Conservation (phyloP, 1,139 yeast species). For the Nadsonia commutata region DNA sequence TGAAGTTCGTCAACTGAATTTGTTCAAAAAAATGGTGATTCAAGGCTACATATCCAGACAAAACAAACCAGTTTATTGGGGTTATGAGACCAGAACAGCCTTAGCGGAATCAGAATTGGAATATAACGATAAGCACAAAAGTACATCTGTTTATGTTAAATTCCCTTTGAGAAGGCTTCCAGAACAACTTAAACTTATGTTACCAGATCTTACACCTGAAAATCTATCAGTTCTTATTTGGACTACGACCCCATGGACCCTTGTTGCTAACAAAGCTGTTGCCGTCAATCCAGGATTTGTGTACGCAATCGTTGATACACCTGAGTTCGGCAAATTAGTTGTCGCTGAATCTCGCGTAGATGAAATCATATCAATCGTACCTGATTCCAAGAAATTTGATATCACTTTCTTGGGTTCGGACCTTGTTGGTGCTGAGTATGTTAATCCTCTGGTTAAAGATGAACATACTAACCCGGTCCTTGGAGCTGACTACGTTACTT, state of each 20-base stretch:
- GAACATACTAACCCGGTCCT: conserved; percentile 39
- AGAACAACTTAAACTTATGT: conserved; percentile 7
- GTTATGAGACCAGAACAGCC: conserved; percentile 86
- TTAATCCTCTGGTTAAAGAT: conserved; percentile 39
- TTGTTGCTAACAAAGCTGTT: conserved; percentile 76
- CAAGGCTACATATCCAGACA: conserved; percentile 66
- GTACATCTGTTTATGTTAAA: conserved; percentile 57
- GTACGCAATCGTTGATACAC: conserved; percentile 35
- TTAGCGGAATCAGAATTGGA: conserved; percentile 93
- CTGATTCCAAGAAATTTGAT: conserved; percentile 6
- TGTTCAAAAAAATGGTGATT: conserved; percentile 52
- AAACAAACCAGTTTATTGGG: conserved; percentile 94
- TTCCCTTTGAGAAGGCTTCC: conserved; percentile 33
- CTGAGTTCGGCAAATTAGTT: conserved; percentile 22
- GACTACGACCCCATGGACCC: conserved; percentile 99
- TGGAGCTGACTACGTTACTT: conserved; percentile 72
- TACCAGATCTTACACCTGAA: neutral
- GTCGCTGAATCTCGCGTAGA: conserved; percentile 14
- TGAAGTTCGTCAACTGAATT: conserved; percentile 57
- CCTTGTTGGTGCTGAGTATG: conserved; percentile 34
- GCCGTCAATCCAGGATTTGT: conserved; percentile 46
- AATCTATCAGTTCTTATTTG: conserved; percentile 37
- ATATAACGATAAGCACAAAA: conserved; percentile 56
- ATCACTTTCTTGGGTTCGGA: conserved; percentile 28
- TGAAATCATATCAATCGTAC: conserved; percentile 8